These are phyloP conservation scores for Pythium pyrilobum DNA, from an alignment of 352 stramenopile genomes.

Conservation along the genomic window DNA sequence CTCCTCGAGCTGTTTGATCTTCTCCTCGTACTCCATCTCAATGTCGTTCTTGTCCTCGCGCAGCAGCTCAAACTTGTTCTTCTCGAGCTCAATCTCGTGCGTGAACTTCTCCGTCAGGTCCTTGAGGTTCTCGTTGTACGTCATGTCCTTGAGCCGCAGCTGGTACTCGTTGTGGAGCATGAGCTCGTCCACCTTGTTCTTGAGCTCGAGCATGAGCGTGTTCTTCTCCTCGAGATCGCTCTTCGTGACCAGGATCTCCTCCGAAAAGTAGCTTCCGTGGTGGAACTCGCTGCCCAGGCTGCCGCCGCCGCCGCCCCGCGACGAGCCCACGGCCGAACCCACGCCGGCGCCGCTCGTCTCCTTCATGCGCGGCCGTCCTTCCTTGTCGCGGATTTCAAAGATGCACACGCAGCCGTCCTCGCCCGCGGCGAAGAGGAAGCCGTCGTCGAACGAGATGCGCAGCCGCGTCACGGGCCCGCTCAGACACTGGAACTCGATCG, in stretches of 20 bases:
- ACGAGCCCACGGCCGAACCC: constrained; percentile 12
- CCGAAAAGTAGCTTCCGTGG: constrained; percentile 37
- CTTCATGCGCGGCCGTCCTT: constrained; percentile 53
- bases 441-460: constrained; percentile 82
- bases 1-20: constrained; percentile 89
- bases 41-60: constrained; percentile 91
- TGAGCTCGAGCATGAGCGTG: constrained; percentile 88
- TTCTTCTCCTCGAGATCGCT: constrained; percentile 92
- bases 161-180: constrained; percentile 95
- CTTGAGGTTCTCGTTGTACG: constrained; percentile 93
- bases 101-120: constrained; percentile 92
- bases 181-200: constrained; percentile 93
- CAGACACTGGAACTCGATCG: constrained; percentile 83
- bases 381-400: constrained; percentile 86
- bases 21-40: constrained; percentile 90
- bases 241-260: constrained; percentile 86
- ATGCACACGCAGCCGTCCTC: constrained; percentile 86
- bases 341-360: constrained; percentile 11
- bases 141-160: constrained; percentile 93
- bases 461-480: constrained; percentile 76
- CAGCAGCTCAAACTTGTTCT: constrained; percentile 89
- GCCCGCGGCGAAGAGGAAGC: constrained; percentile 85
- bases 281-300: constrained; percentile 15
- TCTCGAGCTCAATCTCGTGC: constrained; percentile 91
- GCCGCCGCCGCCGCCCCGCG: constrained; percentile 12